Percentiles rank a stretch among this genome's conserved stretches.
phyloP scores from a whole-genome alignment of 192 early-diverging fungal genomes.

The Physocladia obscura region DNA sequence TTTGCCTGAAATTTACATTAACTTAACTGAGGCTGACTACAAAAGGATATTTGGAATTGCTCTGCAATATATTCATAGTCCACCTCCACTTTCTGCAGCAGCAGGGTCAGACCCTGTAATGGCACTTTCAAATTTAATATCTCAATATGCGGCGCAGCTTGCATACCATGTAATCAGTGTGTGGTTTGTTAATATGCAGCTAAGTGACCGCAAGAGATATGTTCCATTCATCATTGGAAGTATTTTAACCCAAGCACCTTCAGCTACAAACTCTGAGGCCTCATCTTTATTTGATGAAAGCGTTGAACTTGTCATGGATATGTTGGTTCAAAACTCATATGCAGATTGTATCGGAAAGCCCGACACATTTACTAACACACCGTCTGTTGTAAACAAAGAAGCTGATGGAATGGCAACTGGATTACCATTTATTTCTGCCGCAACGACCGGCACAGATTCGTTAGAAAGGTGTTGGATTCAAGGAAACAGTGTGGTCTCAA shows the following conservation, averaged over 20 bases:
- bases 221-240: conserved; percentile 77
- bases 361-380: background rate
- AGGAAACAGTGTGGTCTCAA: conserved; percentile 81
- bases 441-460: conserved; percentile 24
- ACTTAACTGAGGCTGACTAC: conserved; percentile 78
- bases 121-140: background rate
- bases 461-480: conserved; percentile 76
- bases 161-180: conserved; percentile 89
- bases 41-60: conserved; percentile 90
- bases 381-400: background rate
- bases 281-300: conserved; percentile 70
- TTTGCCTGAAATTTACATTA: conserved; percentile 72
- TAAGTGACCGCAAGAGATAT: conserved; percentile 72
- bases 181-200: conserved; percentile 83
- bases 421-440: background rate
- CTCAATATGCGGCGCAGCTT: conserved; percentile 76
- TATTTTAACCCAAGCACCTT: background rate
- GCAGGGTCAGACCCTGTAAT: background rate
- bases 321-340: conserved; percentile 84
- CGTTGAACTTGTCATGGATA: conserved; percentile 90
- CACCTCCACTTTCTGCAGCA: too few species aligned
- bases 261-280: background rate
- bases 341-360: conserved; percentile 70
- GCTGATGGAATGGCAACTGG: conserved; percentile 14
- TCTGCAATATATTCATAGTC: conserved; percentile 74